Conservation (phyloP, 78 protist genomes). For the Dictyostelium discoideum region dicty_2.7 NC_007091.3:1268501-1269000, state of each 20-base stretch:
- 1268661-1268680: not conserved
- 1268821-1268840: conserved; percentile 17
- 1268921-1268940: not conserved
- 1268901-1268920: conserved; percentile 13
- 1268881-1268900: not conserved
- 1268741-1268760: not conserved
- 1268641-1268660: not conserved
- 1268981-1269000: conserved; percentile 14
- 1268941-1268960: conserved; percentile 7
- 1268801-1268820: conserved; percentile 63
- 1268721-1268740: not conserved
- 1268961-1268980: conserved; percentile 12
- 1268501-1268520: conserved; percentile 13
- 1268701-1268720: conserved; percentile 21
- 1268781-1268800: conserved; percentile 38
- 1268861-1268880: conserved; percentile 43
- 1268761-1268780: not conserved
- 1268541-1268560: conserved; percentile 40
- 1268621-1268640: not conserved
- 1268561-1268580: conserved; percentile 52
- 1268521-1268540: conserved; percentile 32
- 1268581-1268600: conserved; percentile 64
- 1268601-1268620: not conserved
- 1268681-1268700: conserved; percentile 5
- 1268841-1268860: conserved; percentile 20